Evolutionary conservation across 345 rosid species (phyloP), one percentile per base, ranked within the genome.

Genomic region (Crucihimalaya himalaica): DNA sequence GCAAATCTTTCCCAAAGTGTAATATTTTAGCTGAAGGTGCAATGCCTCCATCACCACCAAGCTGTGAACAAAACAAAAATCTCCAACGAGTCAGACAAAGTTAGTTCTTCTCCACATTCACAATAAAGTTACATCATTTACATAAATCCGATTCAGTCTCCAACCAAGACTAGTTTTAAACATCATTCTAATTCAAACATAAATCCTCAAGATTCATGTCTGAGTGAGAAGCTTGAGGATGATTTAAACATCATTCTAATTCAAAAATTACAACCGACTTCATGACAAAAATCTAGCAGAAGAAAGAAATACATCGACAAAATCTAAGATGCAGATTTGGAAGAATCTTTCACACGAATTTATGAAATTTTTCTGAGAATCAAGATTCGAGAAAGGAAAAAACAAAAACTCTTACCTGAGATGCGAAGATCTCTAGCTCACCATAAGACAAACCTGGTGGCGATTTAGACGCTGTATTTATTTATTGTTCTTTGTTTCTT

Each of bases 1-100:
- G 52, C 13, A 90, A n/a, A 16, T 87, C 74, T 16, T 89, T 86
- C 3, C 80, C 79, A 81, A 83, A 90, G 61, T 42, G 65, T 6
- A 63, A 78, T 27, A 43, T 77, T 29, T 70, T 63, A 3, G 58
- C 27, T 12, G 79, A 68, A 66, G 71, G 57, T 9, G 84, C 63
- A 48, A 66, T 37, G 12, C 74, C 63, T 54, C 74, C 72, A 54
- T 70, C 77, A 57, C 66, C 75, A 47, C 75, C 73, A 12, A 43
- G 68, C 96, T 89, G 63, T 84, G 35, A 67, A 47, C 56, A 43
- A 46, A 73, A 54, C 31, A 51, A 68, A 60, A 34, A 34, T 18
- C 20, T 34, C 43, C 12, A 46, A 23, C 1, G 39, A 60, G 1
- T 34, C 47, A 54, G 52, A 20, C 31, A 15, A 68, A 52, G 7